Conservation (phyloP, 768 basidiomycete species). For the Hygrophorus pudorinus region DNA sequence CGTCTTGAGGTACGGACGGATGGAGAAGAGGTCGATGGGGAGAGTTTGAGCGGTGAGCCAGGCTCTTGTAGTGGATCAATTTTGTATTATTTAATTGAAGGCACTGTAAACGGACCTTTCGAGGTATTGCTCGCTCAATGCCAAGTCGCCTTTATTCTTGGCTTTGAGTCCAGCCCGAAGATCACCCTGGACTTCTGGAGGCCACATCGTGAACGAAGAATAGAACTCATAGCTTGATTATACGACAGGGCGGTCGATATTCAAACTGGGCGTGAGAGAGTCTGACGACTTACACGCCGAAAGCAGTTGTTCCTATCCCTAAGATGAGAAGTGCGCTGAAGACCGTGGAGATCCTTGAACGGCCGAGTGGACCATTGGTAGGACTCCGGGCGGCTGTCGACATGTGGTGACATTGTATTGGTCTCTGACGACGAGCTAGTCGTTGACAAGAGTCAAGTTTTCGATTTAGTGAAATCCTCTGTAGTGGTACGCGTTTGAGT, state of each 20-base stretch:
- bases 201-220: conserved; percentile 39
- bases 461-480: no score
- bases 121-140: conserved; percentile 41
- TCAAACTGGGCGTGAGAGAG: not conserved
- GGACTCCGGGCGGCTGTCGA: not conserved
- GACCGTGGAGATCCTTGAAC: conserved; percentile 2
- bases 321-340: conserved; percentile 1
- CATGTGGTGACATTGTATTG: no score
- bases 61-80: conserved; percentile 30
- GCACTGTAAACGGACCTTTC: conserved; percentile 31
- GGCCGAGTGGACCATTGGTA: not conserved
- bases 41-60: conserved; percentile 43
- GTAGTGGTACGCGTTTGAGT: no score
- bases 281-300: conserved; percentile 3
- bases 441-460: no score
- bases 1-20: conserved; percentile 51
- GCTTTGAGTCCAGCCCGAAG: conserved; percentile 58
- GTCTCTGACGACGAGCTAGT: no score
- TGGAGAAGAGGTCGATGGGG: conserved; percentile 27
- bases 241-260: not conserved
- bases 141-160: conserved; percentile 45
- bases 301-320: conserved; percentile 4
- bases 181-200: conserved; percentile 49
- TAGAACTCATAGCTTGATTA: conserved; percentile 12
- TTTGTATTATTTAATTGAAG: not conserved